Evolutionary conservation across 106 monocot species (phyloP), one percentile per base, ranked within the genome.

Genomic region (Amphibolis antarctica): DNA sequence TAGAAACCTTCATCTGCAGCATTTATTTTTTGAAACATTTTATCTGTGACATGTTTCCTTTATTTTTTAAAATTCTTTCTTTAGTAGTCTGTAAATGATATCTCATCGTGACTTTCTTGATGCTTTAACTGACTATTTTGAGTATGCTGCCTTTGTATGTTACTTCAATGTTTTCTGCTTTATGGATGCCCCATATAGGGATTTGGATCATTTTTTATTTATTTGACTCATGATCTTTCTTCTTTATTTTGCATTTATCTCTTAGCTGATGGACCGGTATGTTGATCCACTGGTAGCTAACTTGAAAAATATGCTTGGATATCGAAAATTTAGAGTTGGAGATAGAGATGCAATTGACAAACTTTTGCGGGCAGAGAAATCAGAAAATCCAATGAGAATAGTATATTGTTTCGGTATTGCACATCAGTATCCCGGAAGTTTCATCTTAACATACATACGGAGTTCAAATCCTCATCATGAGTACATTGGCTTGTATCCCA

Each of bases 221-320:
- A 4, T 36, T 36, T 36, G 36, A 13, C 48, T n/a, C 13, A 14
- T 14, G 10, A 49, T 9, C 15, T 49, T 49, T 49, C 3, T 49
- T n/a, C 11, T 14, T 55, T 10, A 30, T 15, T 24, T 63, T 23
- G 25, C 47, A 0, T 25, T 46, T 21, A 44, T 28, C n/a, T 65
- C 24, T 5, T 80, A 98, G 98, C 82, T 98, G 56, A 91, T 98
- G 80, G 86, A 98, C 66, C 76, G 98, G 60, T 98, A 98, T 72
- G 91, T 98, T 45, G 98, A 88, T 75, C 98, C 98, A 15, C 78
- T 98, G 66, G 87, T 98, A 46, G 43, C 63, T 29, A 65, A 91
- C 62, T 70, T 98, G 78, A 90, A 88, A 62, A 85, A 63, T 63
- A 85, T 98, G 90, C 82, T 87, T 69, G 55, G 67, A 27, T 98